Conservation (phyloP, 2,329 filamentous ascomycete genomes). For the Drechslera avenae region DNA sequence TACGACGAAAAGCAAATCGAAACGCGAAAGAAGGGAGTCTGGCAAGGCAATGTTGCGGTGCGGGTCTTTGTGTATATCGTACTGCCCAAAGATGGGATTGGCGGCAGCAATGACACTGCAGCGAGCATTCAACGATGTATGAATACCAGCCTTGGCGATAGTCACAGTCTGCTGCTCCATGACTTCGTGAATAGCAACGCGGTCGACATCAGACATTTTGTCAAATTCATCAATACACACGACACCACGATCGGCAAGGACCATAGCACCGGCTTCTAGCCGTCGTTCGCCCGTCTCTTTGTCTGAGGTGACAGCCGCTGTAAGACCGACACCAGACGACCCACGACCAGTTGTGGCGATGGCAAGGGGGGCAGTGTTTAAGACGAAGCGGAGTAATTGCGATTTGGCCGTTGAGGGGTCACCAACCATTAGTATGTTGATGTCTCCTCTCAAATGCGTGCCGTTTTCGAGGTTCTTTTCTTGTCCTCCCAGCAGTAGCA, state of each 20-base stretch:
- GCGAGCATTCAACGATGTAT: conserved; percentile 93
- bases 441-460: conserved; percentile 95
- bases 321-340: conserved; percentile 96
- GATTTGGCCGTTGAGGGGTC: conserved; percentile 98
- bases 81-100: conserved; percentile 97
- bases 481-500: conserved; percentile 93
- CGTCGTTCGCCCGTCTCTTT: conserved; percentile 96
- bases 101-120: conserved; percentile 96
- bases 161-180: conserved; percentile 99
- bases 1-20: conserved; percentile 95
- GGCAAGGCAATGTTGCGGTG: conserved; percentile 98
- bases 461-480: conserved; percentile 99
- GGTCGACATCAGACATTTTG: conserved; percentile 98
- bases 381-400: conserved; percentile 93
- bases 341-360: conserved; percentile 97
- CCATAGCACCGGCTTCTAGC: conserved; percentile 97
- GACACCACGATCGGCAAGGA: conserved; percentile 93
- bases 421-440: conserved; percentile 99
- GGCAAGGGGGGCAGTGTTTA: conserved; percentile 94
- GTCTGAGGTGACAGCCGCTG: conserved; percentile 92
- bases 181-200: conserved; percentile 98
- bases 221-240: conserved; percentile 99
- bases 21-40: conserved; percentile 95
- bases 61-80: conserved; percentile 97
- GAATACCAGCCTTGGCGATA: conserved; percentile 97